These are phyloP conservation scores for Neurospora terricola DNA, from an alignment of 495 filamentous ascomycete species.

Conservation along the genomic window DNA sequence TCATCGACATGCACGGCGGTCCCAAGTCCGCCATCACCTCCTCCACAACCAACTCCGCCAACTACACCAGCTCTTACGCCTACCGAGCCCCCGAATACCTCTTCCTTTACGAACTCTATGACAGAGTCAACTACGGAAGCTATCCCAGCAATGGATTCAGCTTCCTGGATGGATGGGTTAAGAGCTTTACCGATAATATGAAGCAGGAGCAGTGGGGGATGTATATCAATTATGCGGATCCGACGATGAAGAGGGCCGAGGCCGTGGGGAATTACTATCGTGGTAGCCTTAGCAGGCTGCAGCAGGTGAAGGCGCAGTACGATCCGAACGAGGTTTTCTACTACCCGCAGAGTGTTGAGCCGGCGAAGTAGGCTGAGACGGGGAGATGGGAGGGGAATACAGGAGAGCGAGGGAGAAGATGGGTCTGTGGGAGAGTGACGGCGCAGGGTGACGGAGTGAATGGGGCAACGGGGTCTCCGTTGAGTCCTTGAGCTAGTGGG, in stretches of 20 bases:
- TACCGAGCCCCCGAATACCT: slow-evolving; percentile 26
- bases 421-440: not conserved
- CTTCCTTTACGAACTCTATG: slow-evolving; percentile 34
- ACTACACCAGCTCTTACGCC: slow-evolving; percentile 24
- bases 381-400: not conserved
- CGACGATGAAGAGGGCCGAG: slow-evolving; percentile 23
- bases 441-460: not conserved
- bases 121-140: slow-evolving; percentile 14
- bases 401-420: not conserved
- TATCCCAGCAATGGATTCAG: slow-evolving; percentile 24
- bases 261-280: slow-evolving; percentile 43
- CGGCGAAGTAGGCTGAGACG: slow-evolving; percentile 14
- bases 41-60: slow-evolving; percentile 13
- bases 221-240: slow-evolving; percentile 40
- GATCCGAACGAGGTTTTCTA: slow-evolving; percentile 54
- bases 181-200: slow-evolving; percentile 23
- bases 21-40: slow-evolving; percentile 32
- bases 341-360: slow-evolving; percentile 48
- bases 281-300: slow-evolving; percentile 38
- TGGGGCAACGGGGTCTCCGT: not conserved
- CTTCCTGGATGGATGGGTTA: slow-evolving; percentile 32
- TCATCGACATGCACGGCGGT: slow-evolving; percentile 35
- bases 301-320: slow-evolving; percentile 42
- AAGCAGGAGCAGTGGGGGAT: slow-evolving; percentile 28
- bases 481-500: not conserved